Base-by-base conservation (phyloP, 2,329 filamentous ascomycete species). In the Venturia aucupariae region DNA sequence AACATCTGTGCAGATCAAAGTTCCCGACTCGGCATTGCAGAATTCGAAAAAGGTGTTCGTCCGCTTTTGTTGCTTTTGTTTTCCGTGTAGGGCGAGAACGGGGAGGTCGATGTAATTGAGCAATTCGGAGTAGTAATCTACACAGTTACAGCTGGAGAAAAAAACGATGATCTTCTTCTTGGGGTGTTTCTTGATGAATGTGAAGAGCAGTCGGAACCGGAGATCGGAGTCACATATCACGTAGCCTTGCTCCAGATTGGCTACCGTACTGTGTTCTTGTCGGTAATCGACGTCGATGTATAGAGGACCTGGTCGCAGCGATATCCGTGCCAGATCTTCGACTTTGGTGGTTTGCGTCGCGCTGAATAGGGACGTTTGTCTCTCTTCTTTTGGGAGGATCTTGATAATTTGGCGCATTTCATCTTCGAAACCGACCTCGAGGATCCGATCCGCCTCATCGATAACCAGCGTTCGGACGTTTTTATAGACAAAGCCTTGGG, bases 31-130 rank as follows among this genome's bases (percentile, higher is more conserved):
- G 22, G 92, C 88, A 71, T 92, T 92, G 72, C 86, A 88, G 75
- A 99, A 99, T 75, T 97, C 93, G 76, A 97, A 99, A 76, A 99
- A 99, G 0, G 92, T 96, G 74, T 95, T 96, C 30, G 94, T 99
- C n/a, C 94, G 90, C 77, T 96, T 96, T 77, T 97, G 92, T 77
- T 99, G 94, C 78, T 99, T 99, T 78, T 96, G 91, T 79, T 99
- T 97, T 41, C 75, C 94, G 75, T 95, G 90, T 8, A 96, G 81
- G 70, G 90, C 89, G 54, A 96, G 82, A 2, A 95, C 90, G 5
- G 90, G 92, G 48, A 97, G 83, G 75, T 97, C 94, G 71, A 97
- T 97, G 79, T 96, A 97, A 80, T 97, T 97, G 69, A 99, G 86
- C 35, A 99, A 85, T 75, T 97, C 92, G 32, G 90, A 86, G 77